Percentiles rank a stretch among this genome's conserved stretches.
Conservation (phyloP, 225 moss, liverwort and hornwort genomes). For the Polytrichum commune region DNA sequence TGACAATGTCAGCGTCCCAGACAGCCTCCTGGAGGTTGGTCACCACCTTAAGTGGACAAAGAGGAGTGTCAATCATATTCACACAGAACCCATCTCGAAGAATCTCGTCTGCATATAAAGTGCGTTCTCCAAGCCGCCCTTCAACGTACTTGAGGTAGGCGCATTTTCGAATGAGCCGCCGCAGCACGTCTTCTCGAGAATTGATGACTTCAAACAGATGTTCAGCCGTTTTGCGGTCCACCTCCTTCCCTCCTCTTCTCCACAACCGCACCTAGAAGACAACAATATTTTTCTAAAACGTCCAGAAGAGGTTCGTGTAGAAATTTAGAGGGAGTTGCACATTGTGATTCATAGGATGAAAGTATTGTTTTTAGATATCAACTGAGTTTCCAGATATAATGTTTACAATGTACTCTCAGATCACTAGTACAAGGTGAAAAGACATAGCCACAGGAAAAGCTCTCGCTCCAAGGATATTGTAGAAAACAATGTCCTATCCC, state of each 20-base stretch:
- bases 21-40: slow-evolving; percentile 66
- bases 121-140: slow-evolving; percentile 59
- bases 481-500: too few relatives aligned
- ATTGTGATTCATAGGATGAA: too few relatives aligned
- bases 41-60: slow-evolving; percentile 63
- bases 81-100: slow-evolving; percentile 66
- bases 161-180: slow-evolving; percentile 58
- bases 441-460: too few relatives aligned
- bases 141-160: slow-evolving; percentile 72
- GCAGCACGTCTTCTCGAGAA: slow-evolving; percentile 58
- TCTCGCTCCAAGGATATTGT: too few relatives aligned
- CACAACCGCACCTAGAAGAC: slow-evolving; percentile 51
- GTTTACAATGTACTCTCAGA: too few relatives aligned
- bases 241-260: slow-evolving; percentile 51
- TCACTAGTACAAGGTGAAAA: too few relatives aligned
- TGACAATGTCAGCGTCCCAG: slow-evolving; percentile 64
- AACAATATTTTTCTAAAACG: too few relatives aligned
- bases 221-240: slow-evolving; percentile 50
- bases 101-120: slow-evolving; percentile 54
- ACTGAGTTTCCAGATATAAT: too few relatives aligned
- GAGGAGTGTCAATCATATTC: slow-evolving; percentile 63
- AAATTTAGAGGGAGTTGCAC: too few relatives aligned
- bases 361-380: too few relatives aligned
- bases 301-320: too few relatives aligned
- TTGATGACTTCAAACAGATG: slow-evolving; percentile 63